Conservation (phyloP, 805 yeast species). For the Ogataea angusta region DNA sequence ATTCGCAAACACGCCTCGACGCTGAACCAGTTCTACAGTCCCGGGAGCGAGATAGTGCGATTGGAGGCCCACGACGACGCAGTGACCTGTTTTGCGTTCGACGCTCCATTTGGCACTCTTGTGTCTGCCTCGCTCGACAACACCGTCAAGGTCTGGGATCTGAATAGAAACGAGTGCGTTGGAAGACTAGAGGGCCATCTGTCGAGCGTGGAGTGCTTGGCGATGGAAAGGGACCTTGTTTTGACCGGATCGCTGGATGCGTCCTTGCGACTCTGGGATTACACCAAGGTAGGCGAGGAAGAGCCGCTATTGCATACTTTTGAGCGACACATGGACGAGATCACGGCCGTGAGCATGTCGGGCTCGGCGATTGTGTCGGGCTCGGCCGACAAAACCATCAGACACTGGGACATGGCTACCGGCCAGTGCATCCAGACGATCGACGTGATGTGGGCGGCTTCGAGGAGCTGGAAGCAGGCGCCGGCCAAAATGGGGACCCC, state of each 20-base stretch:
- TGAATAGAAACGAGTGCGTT: conserved; percentile 49
- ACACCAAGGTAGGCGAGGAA: conserved; percentile 27
- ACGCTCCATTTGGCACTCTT: conserved; percentile 69
- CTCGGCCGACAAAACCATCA: conserved; percentile 64
- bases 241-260: conserved; percentile 65
- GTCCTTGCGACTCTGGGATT: conserved; percentile 59
- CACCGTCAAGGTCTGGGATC: conserved; percentile 81
- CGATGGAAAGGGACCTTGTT: conserved; percentile 48
- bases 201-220: conserved; percentile 57
- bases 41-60: conserved; percentile 52
- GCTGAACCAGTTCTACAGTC: conserved; percentile 58
- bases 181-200: conserved; percentile 59
- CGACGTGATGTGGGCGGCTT: conserved; percentile 62
- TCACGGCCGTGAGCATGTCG: conserved; percentile 53
- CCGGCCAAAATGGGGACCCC: conserved; percentile 28
- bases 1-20: conserved; percentile 56
- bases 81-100: conserved; percentile 62
- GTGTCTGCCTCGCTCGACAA: conserved; percentile 79
- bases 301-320: conserved; percentile 43
- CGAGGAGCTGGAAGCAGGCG: conserved; percentile 21
- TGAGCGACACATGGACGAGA: conserved; percentile 64
- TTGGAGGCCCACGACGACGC: conserved; percentile 52
- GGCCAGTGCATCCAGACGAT: conserved; percentile 70
- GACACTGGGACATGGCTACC: conserved; percentile 70
- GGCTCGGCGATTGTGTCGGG: conserved; percentile 60